Evolutionary conservation across 202 grass and related monocot species (phyloP).

Genomic region (Eragrostis tef): DNA sequence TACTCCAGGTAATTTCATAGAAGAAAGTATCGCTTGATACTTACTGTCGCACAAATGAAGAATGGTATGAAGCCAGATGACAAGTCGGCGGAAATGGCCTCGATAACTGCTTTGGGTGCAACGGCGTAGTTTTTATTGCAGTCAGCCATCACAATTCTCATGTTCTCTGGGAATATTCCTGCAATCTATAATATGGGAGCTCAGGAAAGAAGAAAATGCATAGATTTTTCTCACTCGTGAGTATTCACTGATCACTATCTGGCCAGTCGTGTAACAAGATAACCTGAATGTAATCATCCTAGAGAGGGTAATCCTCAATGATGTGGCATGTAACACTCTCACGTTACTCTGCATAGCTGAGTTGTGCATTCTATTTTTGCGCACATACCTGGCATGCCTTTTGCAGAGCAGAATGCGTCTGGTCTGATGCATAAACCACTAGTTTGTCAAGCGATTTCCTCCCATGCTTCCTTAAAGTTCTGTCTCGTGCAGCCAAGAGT

Average conservation of each 20-base stretch:
- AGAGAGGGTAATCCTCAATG: not conserved
- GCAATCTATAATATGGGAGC: constrained; percentile 59
- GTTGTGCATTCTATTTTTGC: constrained; percentile 17
- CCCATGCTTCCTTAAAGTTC: constrained; percentile 60
- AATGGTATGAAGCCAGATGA: constrained; percentile 67
- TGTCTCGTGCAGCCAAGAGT: constrained; percentile 73
- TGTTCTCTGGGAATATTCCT: constrained; percentile 68
- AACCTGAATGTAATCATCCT: not conserved
- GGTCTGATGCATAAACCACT: constrained; percentile 78
- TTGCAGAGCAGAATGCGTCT: constrained; percentile 73
- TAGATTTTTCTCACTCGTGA: not conserved
- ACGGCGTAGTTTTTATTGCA: constrained; percentile 50
- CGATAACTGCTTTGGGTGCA: constrained; percentile 48
- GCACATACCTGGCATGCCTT: constrained; percentile 73
- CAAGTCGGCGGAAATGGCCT: constrained; percentile 57
- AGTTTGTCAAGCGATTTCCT: constrained; percentile 62
- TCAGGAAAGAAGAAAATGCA: constrained; percentile 4
- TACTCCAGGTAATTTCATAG: constrained; percentile 31
- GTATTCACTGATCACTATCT: too few species aligned
- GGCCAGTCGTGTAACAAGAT: too few species aligned
- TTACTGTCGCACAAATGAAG: constrained; percentile 78
- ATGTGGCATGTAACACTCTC: not conserved
- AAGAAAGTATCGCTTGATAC: constrained; percentile 32
- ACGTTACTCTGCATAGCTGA: constrained; percentile 38
- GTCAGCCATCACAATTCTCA: constrained; percentile 61